These are phyloP conservation scores for Thielaviopsis populi DNA, from an alignment of 2,329 filamentous ascomycete species.

Conservation along the genomic window DNA sequence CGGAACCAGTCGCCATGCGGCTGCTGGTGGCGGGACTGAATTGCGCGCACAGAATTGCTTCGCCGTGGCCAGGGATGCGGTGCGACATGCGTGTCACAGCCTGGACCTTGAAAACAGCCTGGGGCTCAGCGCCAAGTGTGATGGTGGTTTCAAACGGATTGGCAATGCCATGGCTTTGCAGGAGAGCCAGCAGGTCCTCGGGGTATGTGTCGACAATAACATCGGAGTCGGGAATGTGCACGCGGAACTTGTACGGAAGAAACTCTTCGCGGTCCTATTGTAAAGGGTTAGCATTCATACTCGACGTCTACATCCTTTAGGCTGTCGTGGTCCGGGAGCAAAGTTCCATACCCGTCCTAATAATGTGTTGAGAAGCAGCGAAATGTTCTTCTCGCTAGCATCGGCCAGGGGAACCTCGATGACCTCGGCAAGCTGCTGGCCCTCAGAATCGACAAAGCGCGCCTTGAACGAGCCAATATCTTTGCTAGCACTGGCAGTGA, in stretches of 20 bases:
- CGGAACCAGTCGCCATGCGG: conserved; percentile 72
- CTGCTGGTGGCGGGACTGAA: conserved; percentile 70
- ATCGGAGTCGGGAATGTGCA: conserved; percentile 40
- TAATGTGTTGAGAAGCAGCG: conserved; percentile 70
- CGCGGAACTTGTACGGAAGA: conserved; percentile 46
- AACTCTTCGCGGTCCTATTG: conserved; percentile 41
- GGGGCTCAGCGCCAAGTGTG: conserved; percentile 52
- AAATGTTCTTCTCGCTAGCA: conserved; percentile 77
- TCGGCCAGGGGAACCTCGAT: conserved; percentile 65
- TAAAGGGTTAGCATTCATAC: neutral
- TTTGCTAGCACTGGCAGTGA: conserved; percentile 50
- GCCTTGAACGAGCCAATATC: conserved; percentile 66
- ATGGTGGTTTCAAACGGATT: conserved; percentile 43
- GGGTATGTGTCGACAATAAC: conserved; percentile 42
- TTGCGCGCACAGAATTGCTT: conserved; percentile 72
- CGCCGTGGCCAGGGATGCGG: conserved; percentile 77
- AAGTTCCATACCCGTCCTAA: conserved; percentile 48
- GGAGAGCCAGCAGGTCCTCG: conserved; percentile 37
- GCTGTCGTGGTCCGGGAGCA: neutral
- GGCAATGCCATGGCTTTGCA: conserved; percentile 41
- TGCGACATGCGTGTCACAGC: conserved; percentile 82
- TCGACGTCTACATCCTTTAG: too few relatives aligned
- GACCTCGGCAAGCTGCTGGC: conserved; percentile 56
- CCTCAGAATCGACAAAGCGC: conserved; percentile 71
- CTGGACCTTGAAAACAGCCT: conserved; percentile 87